Percentiles rank a stretch among this genome's conserved stretches.
Conservation (phyloP, 257 asterid species). For the Ophiorrhiza pumila region DNA sequence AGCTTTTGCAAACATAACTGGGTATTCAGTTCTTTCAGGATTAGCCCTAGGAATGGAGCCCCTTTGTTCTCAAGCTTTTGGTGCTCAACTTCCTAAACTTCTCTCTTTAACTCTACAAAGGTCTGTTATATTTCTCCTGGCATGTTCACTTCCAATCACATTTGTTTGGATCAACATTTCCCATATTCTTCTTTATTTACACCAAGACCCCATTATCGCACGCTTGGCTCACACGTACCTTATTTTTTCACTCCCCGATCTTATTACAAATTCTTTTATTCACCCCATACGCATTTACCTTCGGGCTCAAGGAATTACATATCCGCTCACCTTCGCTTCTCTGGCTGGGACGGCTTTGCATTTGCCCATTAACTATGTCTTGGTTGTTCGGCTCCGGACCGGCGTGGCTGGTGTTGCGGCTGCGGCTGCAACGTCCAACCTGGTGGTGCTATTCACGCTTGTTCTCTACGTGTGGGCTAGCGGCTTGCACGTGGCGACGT, state of each 20-base stretch:
- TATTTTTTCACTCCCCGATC: conserved; percentile 68
- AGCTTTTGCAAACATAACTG: conserved; percentile 73
- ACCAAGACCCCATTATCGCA: conserved; percentile 65
- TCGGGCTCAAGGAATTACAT: conserved; percentile 87
- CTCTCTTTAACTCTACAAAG: conserved; percentile 65
- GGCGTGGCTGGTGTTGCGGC: conserved; percentile 83
- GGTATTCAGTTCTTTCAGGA: conserved; percentile 67
- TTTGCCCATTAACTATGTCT: conserved; percentile 47
- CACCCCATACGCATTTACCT: conserved; percentile 82
- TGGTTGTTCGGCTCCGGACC: conserved; percentile 42
- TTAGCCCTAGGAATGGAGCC: conserved; percentile 85
- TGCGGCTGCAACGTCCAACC: conserved; percentile 65
- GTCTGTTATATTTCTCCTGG: conserved; percentile 53
- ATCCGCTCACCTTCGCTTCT: conserved; percentile 58
- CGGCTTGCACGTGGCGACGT: conserved; percentile 49
- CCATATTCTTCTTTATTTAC: conserved; percentile 46
- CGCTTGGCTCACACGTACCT: conserved; percentile 58
- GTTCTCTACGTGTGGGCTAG: conserved; percentile 38
- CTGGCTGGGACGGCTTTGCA: conserved; percentile 56
- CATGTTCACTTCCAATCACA: conserved; percentile 54
- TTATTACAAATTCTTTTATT: conserved; percentile 57
- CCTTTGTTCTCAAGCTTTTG: conserved; percentile 77
- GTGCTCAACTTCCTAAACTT: conserved; percentile 58
- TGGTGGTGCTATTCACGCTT: conserved; percentile 34
- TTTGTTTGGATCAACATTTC: conserved; percentile 69